Conservation (phyloP, 768 basidiomycete genomes). For the Brasilioporus rufonigricans region DNA sequence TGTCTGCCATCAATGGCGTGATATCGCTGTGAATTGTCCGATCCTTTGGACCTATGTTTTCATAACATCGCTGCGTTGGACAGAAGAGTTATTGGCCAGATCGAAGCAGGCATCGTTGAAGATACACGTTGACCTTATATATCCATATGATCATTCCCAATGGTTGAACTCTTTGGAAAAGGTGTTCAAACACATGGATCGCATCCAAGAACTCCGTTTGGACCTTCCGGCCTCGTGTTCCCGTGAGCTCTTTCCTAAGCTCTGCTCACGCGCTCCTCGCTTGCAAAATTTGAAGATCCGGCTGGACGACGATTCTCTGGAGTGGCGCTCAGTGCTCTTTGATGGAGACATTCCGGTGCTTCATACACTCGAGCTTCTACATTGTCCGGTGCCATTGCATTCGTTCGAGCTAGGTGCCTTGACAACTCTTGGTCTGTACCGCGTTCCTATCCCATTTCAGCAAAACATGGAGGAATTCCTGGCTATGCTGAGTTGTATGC, state of each 20-base stretch:
- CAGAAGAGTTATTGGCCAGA: not conserved
- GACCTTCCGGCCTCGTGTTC: not conserved
- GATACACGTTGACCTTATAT: not conserved
- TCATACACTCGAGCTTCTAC: not conserved
- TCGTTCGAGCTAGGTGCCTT: not conserved
- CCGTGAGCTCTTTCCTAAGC: not conserved
- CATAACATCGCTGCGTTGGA: not conserved
- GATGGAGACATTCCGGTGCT: not conserved
- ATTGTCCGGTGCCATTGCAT: not conserved
- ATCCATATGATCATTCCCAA: too few relatives aligned
- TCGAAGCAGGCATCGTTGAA: not conserved
- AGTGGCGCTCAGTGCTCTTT: not conserved
- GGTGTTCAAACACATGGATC: not conserved
- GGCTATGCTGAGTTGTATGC: not conserved
- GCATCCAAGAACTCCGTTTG: not conserved
- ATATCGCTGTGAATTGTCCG: not conserved
- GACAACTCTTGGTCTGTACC: not conserved
- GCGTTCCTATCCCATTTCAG: not conserved
- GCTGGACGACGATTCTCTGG: not conserved
- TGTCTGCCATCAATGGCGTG: not conserved
- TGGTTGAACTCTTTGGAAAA: not conserved
- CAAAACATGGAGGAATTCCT: not conserved
- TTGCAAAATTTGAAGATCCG: not conserved
- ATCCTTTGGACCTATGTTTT: not conserved
- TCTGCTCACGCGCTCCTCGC: not conserved